Conservation (phyloP, 1,284 basidiomycete genomes). For the Ganoderma sinense region DNA sequence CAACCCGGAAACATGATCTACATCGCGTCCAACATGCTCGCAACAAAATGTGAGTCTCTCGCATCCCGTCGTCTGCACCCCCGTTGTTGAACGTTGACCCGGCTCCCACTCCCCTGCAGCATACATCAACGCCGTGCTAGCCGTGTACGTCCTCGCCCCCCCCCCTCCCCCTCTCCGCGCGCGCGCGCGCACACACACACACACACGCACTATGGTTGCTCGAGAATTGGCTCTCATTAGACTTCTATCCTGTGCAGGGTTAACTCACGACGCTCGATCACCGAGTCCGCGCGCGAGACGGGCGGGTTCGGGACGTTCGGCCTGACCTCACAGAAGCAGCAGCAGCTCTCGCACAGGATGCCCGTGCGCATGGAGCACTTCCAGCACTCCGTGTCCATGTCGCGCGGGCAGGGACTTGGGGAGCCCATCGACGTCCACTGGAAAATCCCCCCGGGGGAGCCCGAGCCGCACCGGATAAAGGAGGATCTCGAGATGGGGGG, state of each 20-base stretch:
- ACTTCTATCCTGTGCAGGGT: not conserved
- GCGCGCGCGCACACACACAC: too few relatives aligned
- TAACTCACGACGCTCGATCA: not conserved
- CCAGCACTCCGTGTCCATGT: not conserved
- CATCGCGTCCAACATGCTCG: slow-evolving; percentile 5
- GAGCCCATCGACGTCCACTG: not conserved
- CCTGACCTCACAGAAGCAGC: not conserved
- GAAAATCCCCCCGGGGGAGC: not conserved
- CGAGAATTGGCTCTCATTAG: too few relatives aligned
- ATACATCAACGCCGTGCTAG: slow-evolving; percentile 1
- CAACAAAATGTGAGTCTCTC: not conserved
- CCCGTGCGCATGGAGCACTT: not conserved
- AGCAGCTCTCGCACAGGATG: not conserved
- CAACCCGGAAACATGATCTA: slow-evolving; percentile 3
- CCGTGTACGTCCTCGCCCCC: not conserved
- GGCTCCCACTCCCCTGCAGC: not conserved
- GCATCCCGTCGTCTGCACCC: not conserved
- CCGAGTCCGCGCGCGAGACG: not conserved
- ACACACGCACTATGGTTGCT: too few relatives aligned
- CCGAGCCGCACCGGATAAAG: not conserved
- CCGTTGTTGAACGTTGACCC: too few relatives aligned
- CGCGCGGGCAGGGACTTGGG: not conserved
- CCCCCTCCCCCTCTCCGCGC: too few relatives aligned
- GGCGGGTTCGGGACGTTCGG: slow-evolving; percentile 4
- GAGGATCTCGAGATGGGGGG: not conserved